phyloP scores from a whole-genome alignment of 225 moss, liverwort and hornwort species.

The Asterella californica region DNA sequence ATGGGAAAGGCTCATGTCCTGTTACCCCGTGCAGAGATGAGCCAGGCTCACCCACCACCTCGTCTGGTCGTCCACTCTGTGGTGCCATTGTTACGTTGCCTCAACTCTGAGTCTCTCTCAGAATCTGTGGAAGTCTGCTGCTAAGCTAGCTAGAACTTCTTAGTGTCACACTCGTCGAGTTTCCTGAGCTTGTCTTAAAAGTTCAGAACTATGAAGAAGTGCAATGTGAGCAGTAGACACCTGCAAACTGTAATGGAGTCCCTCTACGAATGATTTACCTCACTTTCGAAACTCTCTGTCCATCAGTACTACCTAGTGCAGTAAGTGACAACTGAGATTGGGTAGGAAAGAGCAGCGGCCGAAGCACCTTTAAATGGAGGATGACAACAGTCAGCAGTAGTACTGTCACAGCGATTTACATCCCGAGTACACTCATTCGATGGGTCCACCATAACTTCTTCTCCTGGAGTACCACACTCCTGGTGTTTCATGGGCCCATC shows the following conservation, averaged over 20 bases:
- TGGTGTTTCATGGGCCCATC: no score
- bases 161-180: not conserved
- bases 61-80: not conserved
- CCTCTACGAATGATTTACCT: not conserved
- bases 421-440: no score
- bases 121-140: not conserved
- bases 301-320: not conserved
- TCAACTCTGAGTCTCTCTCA: not conserved
- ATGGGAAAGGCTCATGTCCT: slow-evolving; percentile 55
- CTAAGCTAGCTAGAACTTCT: not conserved
- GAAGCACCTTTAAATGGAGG: not conserved
- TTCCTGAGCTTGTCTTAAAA: not conserved
- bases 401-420: no score
- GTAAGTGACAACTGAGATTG: not conserved
- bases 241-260: not conserved
- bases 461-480: no score
- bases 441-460: no score
- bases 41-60: slow-evolving; percentile 47
- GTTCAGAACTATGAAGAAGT: not conserved
- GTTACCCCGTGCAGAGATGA: slow-evolving; percentile 67
- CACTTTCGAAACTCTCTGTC: not conserved
- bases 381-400: not conserved
- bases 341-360: not conserved
- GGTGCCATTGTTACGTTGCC: not conserved
- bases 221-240: not conserved